A percentile compares a stretch with the other conserved stretches of the same genome.
phyloP scores from a whole-genome alignment of 2,329 filamentous ascomycete genomes.

The Xylariaceae sp. region DNA sequence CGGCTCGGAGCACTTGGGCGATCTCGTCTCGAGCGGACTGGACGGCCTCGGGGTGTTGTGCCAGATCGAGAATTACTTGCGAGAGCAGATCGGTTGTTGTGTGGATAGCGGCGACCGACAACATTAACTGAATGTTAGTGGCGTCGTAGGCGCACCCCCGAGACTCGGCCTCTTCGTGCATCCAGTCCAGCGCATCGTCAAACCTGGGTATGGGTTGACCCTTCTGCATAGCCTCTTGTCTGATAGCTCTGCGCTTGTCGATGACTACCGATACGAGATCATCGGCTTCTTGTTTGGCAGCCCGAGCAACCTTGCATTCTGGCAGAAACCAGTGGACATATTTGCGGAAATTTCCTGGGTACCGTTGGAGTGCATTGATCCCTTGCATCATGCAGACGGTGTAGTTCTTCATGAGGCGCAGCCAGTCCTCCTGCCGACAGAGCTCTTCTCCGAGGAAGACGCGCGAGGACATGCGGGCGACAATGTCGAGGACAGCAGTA shows the following conservation, averaged over 20 bases:
- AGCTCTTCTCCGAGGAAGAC: constrained; percentile 37
- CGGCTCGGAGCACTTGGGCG: constrained; percentile 11
- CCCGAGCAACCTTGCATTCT: constrained; percentile 24
- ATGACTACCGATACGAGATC: constrained; percentile 12
- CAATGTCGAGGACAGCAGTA: constrained; percentile 25
- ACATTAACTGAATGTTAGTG: constrained; percentile 19
- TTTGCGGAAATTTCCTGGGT: constrained; percentile 16
- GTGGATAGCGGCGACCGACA: constrained; percentile 27
- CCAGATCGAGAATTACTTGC: constrained; percentile 32
- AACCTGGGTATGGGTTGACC: constrained; percentile 11
- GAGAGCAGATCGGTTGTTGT: constrained; percentile 27
- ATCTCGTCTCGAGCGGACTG: constrained; percentile 37
- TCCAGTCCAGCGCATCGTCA: constrained; percentile 32
- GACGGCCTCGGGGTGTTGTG: constrained; percentile 30
- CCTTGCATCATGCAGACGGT: constrained; percentile 24
- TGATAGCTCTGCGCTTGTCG: constrained; percentile 11
- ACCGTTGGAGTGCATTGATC: constrained; percentile 25
- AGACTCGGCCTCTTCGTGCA: constrained; percentile 24
- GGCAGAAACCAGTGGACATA: constrained; percentile 36
- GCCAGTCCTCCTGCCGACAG: constrained; percentile 35
- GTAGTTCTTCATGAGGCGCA: constrained; percentile 31
- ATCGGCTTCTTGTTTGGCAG: constrained; percentile 20
- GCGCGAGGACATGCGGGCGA: constrained; percentile 38
- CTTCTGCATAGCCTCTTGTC: constrained; percentile 7
- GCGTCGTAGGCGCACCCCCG: constrained; percentile 18